phyloP scores from a whole-genome alignment of 2,329 filamentous ascomycete genomes.

The Aspergillus awamori region DNA sequence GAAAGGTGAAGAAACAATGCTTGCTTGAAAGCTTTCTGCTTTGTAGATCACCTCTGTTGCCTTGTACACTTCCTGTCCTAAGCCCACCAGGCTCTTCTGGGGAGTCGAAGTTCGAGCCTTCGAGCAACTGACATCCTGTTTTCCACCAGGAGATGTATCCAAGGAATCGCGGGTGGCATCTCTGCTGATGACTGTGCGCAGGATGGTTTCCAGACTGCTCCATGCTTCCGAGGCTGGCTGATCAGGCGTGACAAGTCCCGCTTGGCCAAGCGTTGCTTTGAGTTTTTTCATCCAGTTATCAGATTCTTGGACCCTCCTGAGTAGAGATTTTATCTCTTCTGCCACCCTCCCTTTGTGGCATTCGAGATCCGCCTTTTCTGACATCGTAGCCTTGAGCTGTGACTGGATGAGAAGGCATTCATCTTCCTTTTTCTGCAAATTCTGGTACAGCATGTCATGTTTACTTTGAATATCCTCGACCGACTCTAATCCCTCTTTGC shows the following conservation, averaged over 20 bases:
- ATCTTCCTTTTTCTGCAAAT: slow-evolving; percentile 32
- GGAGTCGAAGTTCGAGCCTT: slow-evolving; percentile 2
- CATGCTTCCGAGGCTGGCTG: slow-evolving; percentile 25
- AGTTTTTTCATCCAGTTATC: slow-evolving; percentile 28
- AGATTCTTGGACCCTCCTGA: slow-evolving; percentile 28
- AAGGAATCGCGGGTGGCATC: not conserved
- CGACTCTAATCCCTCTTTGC: slow-evolving; percentile 10
- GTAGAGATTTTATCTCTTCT: slow-evolving; percentile 29
- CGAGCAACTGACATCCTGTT: not conserved
- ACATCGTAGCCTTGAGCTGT: slow-evolving; percentile 18
- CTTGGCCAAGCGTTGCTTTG: slow-evolving; percentile 23
- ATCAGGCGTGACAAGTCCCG: slow-evolving; percentile 18
- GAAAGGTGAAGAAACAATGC: slow-evolving; percentile 13
- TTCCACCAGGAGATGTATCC: not conserved
- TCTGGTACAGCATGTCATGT: slow-evolving; percentile 17
- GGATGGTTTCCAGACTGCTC: slow-evolving; percentile 22
- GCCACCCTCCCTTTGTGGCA: slow-evolving; percentile 24
- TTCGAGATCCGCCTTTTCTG: slow-evolving; percentile 23
- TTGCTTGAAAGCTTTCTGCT: slow-evolving; percentile 20
- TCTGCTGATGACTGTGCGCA: slow-evolving; percentile 14
- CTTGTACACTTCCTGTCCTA: slow-evolving; percentile 12
- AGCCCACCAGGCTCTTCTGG: not conserved
- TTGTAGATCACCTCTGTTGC: slow-evolving; percentile 25
- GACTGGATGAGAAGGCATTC: slow-evolving; percentile 24
- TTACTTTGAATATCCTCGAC: slow-evolving; percentile 19